Conservation (phyloP, 768 basidiomycete species). For the Jaapia argillacea region DNA sequence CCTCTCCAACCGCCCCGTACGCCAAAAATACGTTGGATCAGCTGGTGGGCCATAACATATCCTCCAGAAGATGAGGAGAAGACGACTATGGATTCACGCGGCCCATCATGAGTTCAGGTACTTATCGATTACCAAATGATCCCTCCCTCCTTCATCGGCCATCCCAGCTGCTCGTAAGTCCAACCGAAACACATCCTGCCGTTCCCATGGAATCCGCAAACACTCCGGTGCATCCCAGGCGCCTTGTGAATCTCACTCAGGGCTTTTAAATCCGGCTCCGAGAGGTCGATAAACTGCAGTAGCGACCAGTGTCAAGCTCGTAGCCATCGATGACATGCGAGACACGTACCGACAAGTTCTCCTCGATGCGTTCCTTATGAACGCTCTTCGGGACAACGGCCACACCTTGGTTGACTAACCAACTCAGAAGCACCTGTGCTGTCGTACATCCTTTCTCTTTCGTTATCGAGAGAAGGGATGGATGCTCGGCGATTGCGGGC, state of each 20-base stretch:
- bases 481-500: slow-evolving; percentile 20
- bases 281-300: slow-evolving; percentile 24
- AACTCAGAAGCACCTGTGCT: slow-evolving; percentile 36
- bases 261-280: slow-evolving; percentile 24
- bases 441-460: slow-evolving; percentile 19
- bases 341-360: slow-evolving; percentile 31
- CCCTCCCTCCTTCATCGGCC: slow-evolving; percentile 24
- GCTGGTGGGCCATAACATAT: no score
- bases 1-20: no score
- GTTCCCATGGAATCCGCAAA: slow-evolving; percentile 23
- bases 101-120: no score
- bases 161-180: slow-evolving; percentile 28
- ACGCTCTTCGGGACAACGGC: slow-evolving; percentile 37
- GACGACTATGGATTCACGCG: no score
- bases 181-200: slow-evolving; percentile 28
- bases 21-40: no score
- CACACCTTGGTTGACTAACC: slow-evolving; percentile 38
- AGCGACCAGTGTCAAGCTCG: slow-evolving; percentile 2
- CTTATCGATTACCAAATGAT: no score
- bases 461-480: slow-evolving; percentile 20
- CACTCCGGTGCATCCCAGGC: slow-evolving; percentile 23
- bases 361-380: slow-evolving; percentile 25
- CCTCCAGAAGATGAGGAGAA: no score
- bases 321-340: slow-evolving; percentile 9
- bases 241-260: slow-evolving; percentile 29